Percentiles rank a stretch among this genome's conserved stretches.
Conservation (phyloP, 306 rosid species). For the Abrus precatorius region DNA sequence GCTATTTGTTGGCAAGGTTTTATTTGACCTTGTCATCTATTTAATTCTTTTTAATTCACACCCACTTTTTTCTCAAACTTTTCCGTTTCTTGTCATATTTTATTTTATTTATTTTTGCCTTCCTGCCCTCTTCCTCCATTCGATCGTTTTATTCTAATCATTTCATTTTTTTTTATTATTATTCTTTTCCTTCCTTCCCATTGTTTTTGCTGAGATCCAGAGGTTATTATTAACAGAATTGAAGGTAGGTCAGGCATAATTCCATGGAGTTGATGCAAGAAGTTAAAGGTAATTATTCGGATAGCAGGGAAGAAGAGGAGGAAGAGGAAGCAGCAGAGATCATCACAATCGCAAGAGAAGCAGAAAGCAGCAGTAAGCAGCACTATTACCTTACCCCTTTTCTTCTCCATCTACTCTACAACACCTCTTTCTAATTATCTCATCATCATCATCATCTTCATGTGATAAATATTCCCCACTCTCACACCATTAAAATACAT, state of each 20-base stretch:
- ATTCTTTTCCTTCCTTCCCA: not conserved
- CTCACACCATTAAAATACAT: not conserved
- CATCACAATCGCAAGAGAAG: conserved; percentile 37
- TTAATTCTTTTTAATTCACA: conserved; percentile 36
- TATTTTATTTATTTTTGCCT: not conserved
- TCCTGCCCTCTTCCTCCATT: conserved; percentile 10
- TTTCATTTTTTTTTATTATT: not conserved
- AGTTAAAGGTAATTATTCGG: conserved; percentile 57
- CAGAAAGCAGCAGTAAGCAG: conserved; percentile 50
- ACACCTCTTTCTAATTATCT: not conserved
- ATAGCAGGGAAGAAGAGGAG: conserved; percentile 60
- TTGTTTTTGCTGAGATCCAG: conserved; percentile 48
- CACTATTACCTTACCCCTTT: conserved; percentile 19
- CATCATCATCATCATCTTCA: not conserved
- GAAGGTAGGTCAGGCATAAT: conserved; percentile 34
- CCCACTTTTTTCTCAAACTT: conserved; percentile 22
- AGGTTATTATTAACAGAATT: conserved; percentile 42
- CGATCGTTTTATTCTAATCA: conserved; percentile 18
- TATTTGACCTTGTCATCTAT: conserved; percentile 32
- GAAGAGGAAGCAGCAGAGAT: conserved; percentile 48
- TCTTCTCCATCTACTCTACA: conserved; percentile 12
- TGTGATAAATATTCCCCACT: not conserved
- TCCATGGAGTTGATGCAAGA: conserved; percentile 61
- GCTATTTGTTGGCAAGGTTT: conserved; percentile 40
- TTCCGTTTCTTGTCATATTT: conserved; percentile 21